phyloP scores from a whole-genome alignment of 2,329 filamentous ascomycete species.

The Torrubiella hemipterigena region DNA sequence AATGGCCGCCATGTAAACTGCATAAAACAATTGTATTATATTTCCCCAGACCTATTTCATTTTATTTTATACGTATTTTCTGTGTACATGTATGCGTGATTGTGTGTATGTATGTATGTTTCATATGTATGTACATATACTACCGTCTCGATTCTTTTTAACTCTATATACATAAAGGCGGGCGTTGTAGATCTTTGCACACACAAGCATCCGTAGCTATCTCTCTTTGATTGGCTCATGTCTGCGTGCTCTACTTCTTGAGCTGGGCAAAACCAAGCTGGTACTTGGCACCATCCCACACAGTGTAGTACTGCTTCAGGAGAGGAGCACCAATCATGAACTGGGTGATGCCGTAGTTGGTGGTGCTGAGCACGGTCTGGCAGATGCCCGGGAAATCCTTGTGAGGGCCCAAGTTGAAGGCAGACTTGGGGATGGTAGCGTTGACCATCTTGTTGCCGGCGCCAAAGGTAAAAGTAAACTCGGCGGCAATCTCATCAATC shows the following conservation, averaged over 20 bases:
- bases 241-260: conserved; percentile 7
- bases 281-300: conserved; percentile 18
- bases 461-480: conserved; percentile 19
- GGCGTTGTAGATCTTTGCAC: too few species aligned
- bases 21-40: too few species aligned
- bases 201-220: too few species aligned
- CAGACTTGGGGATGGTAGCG: conserved; percentile 15
- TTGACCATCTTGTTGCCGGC: conserved; percentile 10
- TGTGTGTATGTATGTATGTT: too few species aligned
- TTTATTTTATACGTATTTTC: too few species aligned
- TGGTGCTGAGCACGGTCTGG: conserved; percentile 16
- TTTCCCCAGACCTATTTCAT: too few species aligned
- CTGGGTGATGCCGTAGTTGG: conserved; percentile 8
- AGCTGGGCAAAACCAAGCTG: conserved; percentile 13
- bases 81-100: too few species aligned
- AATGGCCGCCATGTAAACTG: too few species aligned
- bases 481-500: conserved; percentile 14
- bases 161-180: too few species aligned
- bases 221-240: too few species aligned
- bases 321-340: conserved; percentile 21
- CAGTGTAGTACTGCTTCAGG: conserved; percentile 22
- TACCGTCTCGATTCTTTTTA: too few species aligned
- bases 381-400: conserved; percentile 12
- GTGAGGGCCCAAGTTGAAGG: conserved; percentile 21
- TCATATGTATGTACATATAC: too few species aligned